Base-by-base conservation (phyloP, 495 filamentous ascomycete genomes). In the Zalerion maritima region DNA sequence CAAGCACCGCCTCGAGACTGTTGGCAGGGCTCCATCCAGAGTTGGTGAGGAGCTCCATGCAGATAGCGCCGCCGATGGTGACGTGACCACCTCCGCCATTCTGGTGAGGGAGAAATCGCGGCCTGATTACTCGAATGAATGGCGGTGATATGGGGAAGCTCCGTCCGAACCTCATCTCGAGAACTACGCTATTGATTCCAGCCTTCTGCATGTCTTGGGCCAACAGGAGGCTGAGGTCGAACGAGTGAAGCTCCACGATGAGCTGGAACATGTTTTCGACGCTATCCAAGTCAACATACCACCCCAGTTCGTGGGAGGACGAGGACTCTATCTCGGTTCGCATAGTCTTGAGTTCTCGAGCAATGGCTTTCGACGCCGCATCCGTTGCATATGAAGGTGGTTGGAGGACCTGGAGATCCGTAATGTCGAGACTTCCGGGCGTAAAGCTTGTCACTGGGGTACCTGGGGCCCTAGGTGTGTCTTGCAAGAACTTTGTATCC, bases 221-320 rank as follows among this genome's bases (percentile, higher is more conserved):
- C 2, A 94, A 58, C 0, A 78, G 82, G 1, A 87, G 58, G 2
- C 45, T 34, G 0, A 57, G 41, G 8, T 84, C 75, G 42, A 94
- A 93, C 27, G 73, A 80, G 49, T 94, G 86, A 0, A 94, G 53
- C 47, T 94, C 80, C 2, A 93, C 74, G 38, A 93, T 85, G 84
- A 85, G 93, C 49, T 93, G 86, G 46, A 85, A 94, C 21, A 87
- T 57, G 44, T 86, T 94, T 15, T 36, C 45, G 16, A 67, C 29
- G 4, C 44, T 33, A 7, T 57, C 54, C 14, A 58, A 50, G 40
- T 89, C 63, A 34, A 93, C 71, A 46, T 83, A 86, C 81, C 85
- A 94, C 10, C 86, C 86, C 0, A 93, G 65, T 36, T 82, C 68
- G 36, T 78, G 64, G 4, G 75, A 54, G 6, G 66, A 68, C 18